phyloP scores from a whole-genome alignment of 2,329 filamentous ascomycete genomes.

The Ophidiomyces ophidiicola region DNA sequence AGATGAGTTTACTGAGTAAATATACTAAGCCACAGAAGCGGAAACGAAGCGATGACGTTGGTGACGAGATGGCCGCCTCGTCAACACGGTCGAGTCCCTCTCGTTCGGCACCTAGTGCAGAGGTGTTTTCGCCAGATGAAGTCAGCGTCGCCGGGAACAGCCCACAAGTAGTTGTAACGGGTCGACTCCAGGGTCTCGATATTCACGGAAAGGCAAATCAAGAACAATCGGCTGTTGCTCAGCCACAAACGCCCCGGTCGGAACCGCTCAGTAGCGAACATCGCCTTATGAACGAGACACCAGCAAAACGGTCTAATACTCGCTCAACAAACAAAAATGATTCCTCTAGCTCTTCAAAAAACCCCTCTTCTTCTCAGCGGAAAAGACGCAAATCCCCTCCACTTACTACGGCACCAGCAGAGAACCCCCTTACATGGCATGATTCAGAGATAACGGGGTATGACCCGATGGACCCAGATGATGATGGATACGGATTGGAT shows the following conservation, averaged over 20 bases:
- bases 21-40: conserved; percentile 26
- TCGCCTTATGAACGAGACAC: too few species aligned
- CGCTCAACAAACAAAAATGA: not conserved
- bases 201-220: conserved; percentile 21
- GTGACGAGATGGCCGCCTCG: conserved; percentile 22
- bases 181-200: conserved; percentile 31
- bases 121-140: conserved; percentile 21
- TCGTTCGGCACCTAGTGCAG: conserved; percentile 23
- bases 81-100: conserved; percentile 25
- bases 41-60: conserved; percentile 25
- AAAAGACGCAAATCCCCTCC: conserved; percentile 6
- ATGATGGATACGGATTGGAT: conserved; percentile 53
- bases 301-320: not conserved
- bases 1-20: conserved; percentile 3
- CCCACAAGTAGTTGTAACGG: conserved; percentile 30
- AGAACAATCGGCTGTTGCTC: not conserved
- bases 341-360: not conserved
- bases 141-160: conserved; percentile 20
- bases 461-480: conserved; percentile 43
- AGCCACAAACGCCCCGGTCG: not conserved
- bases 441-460: conserved; percentile 52
- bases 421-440: conserved; percentile 40
- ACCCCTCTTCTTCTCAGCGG: not conserved
- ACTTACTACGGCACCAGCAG: conserved; percentile 14
- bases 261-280: not conserved